Evolutionary conservation across 768 basidiomycete species (phyloP), one percentile per base, ranked within the genome.

Genomic region (Boletus sensibilis): DNA sequence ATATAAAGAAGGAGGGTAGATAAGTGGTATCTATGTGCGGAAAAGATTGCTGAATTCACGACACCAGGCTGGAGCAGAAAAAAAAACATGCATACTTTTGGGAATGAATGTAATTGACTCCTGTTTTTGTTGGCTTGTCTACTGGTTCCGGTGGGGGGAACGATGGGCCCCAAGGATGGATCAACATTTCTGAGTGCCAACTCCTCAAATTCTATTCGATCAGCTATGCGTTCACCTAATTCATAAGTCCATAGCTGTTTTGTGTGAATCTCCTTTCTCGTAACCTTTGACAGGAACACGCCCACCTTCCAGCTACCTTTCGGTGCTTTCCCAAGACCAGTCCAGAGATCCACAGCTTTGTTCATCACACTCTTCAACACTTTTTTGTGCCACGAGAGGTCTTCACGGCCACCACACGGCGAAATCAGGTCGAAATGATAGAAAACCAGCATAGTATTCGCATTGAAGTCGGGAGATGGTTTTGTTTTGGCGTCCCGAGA

Each of bases 161-260:
- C 55, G 1, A 75, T 68, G n/a, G 88, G 88, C 0, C 84, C 87
- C 45, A 87, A 63, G 11, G 86, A 82, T 18, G 88, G 84, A 63
- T 92, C 86, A 33, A 93, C 73, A 33, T 81, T 78, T 69, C 88
- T 88, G 63, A 93, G 75, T 9, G 84, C 85, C 35, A 87, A 76
- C 68, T 93, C 90, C 70, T 92, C 91, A 61, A 91, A 92, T 49
- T 91, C 91, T 58, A 91, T 76, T 21, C 81, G 77, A 70, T 91
- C 87, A 21, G 86, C 76, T 2, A 90, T 68, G 21, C 81, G 81
- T 73, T 90, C 86, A 25, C 90, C 90, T 38, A 78, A 73, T 59
- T 79, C 72, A 66, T 84, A 88, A 13, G 82, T 74, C 68, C 78
- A 83, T 27, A 82, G 68, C 90, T 92, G 59, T 20, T 50, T 50